Evolutionary conservation across 331 rosid genomes (phyloP).

Genomic region (Malus hybrid): DNA sequence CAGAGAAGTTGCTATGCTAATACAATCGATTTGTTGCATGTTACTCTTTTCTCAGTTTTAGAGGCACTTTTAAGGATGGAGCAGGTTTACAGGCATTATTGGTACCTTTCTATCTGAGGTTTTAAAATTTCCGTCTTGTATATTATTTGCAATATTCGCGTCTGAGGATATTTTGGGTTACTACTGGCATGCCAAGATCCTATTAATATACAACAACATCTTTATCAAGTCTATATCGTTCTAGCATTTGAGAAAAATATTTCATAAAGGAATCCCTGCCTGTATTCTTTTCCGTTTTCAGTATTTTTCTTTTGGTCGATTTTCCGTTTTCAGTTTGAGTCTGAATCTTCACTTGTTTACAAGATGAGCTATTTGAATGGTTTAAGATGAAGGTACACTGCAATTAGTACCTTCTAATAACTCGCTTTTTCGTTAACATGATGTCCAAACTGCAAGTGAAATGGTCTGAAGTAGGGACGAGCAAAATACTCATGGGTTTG

Average conservation of each 20-base stretch:
- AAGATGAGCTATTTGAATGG: too few species aligned
- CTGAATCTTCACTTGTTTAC: too few species aligned
- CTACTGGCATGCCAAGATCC: too few species aligned
- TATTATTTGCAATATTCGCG: background rate
- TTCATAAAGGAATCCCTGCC: background rate
- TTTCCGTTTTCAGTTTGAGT: too few species aligned
- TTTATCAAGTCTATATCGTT: too few species aligned
- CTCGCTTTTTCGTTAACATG: background rate
- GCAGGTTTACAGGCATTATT: background rate
- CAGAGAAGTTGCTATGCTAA: conserved; percentile 3
- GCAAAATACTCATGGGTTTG: too few species aligned
- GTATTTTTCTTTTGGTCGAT: too few species aligned
- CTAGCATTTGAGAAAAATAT: background rate
- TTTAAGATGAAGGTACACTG: too few species aligned
- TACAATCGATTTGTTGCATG: background rate
- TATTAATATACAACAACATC: too few species aligned
- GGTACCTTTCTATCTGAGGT: background rate
- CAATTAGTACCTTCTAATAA: background rate
- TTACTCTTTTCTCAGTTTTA: too few species aligned
- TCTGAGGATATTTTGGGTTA: too few species aligned
- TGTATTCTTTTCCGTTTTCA: background rate
- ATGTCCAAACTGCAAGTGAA: background rate
- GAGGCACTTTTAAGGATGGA: background rate
- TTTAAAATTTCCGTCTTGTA: background rate
- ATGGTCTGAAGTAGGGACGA: background rate